Percentiles rank a stretch among this genome's conserved stretches.
Evolutionary conservation across 2,329 filamentous ascomycete species (phyloP).

Genomic region (Dothideomycetes sp.): DNA sequence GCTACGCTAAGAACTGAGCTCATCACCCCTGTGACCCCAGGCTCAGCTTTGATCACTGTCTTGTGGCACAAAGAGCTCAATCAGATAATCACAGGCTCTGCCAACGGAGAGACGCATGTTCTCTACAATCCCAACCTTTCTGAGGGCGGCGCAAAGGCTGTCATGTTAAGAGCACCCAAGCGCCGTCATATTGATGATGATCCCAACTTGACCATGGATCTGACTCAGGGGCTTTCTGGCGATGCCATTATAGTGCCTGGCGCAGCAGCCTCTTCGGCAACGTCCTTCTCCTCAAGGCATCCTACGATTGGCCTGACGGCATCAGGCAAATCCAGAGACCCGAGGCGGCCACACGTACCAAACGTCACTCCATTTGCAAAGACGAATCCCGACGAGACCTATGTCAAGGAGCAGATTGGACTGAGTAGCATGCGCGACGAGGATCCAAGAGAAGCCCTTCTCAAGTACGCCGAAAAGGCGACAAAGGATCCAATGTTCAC

Average conservation of each 20-base stretch:
- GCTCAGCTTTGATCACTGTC: constrained; percentile 71
- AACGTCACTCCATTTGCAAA: constrained; percentile 83
- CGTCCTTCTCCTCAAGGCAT: constrained; percentile 49
- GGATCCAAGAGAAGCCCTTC: constrained; percentile 82
- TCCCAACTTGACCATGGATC: constrained; percentile 74
- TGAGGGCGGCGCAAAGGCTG: constrained; percentile 67
- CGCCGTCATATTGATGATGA: constrained; percentile 94
- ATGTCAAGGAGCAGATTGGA: constrained; percentile 80
- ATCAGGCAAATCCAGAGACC: constrained; percentile 69
- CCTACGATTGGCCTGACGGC: constrained; percentile 67
- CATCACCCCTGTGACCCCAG: constrained; percentile 80
- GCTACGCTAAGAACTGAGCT: constrained; percentile 79
- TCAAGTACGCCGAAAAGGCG: constrained; percentile 91
- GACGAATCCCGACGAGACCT: constrained; percentile 78
- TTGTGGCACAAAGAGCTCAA: constrained; percentile 93
- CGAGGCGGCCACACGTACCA: constrained; percentile 75
- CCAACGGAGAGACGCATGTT: constrained; percentile 79
- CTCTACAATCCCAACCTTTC: constrained; percentile 87
- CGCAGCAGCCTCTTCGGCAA: constrained; percentile 31
- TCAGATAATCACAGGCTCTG: constrained; percentile 89
- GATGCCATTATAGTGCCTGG: constrained; percentile 62
- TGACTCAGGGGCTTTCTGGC: constrained; percentile 69
- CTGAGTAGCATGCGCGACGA: constrained; percentile 91
- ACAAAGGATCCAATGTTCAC: constrained; percentile 93
- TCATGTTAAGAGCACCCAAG: constrained; percentile 90